Conservation (phyloP, 345 rosid species). For the Moricandia moricandioides region DNA sequence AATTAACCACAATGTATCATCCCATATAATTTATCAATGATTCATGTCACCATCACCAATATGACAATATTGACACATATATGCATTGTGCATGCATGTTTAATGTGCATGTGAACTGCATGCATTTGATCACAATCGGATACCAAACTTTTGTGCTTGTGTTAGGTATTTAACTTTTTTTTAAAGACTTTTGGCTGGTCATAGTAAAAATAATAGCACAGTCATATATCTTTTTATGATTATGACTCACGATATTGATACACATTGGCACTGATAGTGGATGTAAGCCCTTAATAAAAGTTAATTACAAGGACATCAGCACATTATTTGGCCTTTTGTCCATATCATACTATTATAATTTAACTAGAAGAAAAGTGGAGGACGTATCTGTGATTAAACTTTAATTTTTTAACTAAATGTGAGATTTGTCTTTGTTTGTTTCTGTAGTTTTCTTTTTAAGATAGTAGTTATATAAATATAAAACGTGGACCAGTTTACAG, state of each 20-base stretch:
- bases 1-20: neutral
- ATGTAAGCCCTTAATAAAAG: slow-evolving; percentile 31
- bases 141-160: slow-evolving; percentile 1
- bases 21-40: neutral
- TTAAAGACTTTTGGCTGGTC: neutral
- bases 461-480: neutral
- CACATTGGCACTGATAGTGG: slow-evolving; percentile 46
- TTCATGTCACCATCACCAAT: neutral
- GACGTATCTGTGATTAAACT: slow-evolving; percentile 7
- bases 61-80: neutral
- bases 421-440: neutral
- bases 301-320: slow-evolving; percentile 39
- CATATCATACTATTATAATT: neutral
- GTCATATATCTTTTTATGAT: slow-evolving; percentile 6
- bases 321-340: slow-evolving; percentile 21
- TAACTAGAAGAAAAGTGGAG: neutral
- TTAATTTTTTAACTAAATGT: neutral
- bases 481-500: neutral
- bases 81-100: slow-evolving; percentile 5
- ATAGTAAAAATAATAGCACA: neutral
- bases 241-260: slow-evolving; percentile 21
- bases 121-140: neutral
- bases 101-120: neutral
- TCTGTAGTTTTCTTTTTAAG: neutral
- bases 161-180: neutral